A percentile compares a stretch with the other conserved stretches of the same genome.
Conservation (phyloP, 1,139 yeast genomes). For the Trichomonascaceae sp. region DNA sequence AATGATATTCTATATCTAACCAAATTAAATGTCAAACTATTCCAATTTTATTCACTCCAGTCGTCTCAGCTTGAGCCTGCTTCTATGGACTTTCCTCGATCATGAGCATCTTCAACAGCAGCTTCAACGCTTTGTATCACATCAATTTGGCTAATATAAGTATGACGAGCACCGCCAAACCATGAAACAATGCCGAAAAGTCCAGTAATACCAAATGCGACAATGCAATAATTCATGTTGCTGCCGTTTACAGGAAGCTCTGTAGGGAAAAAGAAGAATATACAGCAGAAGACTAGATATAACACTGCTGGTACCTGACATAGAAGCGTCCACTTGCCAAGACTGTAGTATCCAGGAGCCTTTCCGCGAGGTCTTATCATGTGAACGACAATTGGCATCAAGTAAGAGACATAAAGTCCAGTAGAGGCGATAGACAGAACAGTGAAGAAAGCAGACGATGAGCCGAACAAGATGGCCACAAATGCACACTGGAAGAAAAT, state of each 20-base stretch:
- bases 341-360: slow-evolving; percentile 65
- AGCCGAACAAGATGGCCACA: slow-evolving; percentile 57
- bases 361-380: slow-evolving; percentile 35
- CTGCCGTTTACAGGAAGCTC: slow-evolving; percentile 56
- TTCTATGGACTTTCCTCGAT: neutral
- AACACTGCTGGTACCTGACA: slow-evolving; percentile 53
- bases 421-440: slow-evolving; percentile 82
- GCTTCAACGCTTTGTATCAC: slow-evolving; percentile 7
- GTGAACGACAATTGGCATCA: slow-evolving; percentile 61
- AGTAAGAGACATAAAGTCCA: slow-evolving; percentile 68
- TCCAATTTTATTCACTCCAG: neutral
- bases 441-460: slow-evolving; percentile 75
- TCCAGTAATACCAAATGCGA: slow-evolving; percentile 33
- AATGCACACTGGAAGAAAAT: slow-evolving; percentile 36
- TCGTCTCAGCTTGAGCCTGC: neutral
- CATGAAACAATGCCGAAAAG: slow-evolving; percentile 22
- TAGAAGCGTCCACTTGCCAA: slow-evolving; percentile 57
- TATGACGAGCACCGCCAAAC: slow-evolving; percentile 21
- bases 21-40: too few relatives aligned
- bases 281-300: slow-evolving; percentile 54
- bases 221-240: slow-evolving; percentile 71
- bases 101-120: neutral
- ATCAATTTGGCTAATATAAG: slow-evolving; percentile 8
- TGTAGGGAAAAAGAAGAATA: slow-evolving; percentile 69
- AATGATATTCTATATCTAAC: neutral